Base-by-base conservation (phyloP, 2,329 filamentous ascomycete genomes). In the Aspergillus melleus region DNA sequence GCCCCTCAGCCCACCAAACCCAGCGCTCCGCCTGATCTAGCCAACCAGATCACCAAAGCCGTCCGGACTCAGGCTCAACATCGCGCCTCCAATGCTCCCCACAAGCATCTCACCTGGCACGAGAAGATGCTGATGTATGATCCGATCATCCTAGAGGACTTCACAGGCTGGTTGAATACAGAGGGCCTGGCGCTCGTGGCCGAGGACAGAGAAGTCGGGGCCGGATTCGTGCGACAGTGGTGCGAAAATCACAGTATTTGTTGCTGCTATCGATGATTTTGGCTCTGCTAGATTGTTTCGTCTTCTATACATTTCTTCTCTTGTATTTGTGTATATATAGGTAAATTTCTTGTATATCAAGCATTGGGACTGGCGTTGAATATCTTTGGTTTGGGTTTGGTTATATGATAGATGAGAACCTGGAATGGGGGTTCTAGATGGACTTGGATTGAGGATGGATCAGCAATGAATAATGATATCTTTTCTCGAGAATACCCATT, bases 121-220 rank as follows among this genome's bases (percentile, higher is more conserved):
- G 92, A 98, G 76, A 96, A 92, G 77, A 97, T 99, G 51, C 80
- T 98, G 6, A 86, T 98, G 72, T 98, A 96, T 72, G 93, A 98
- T 68, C 92, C 94, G 0, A 89, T 99, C 49, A 83, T 95, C 1
- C 76, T 97, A 0, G 94, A 98, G 75, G 92, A 97, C 65, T 79
- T 99, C 14, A 85, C 93, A 0, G 77, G 80, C 0, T 98, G 92
- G 90, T 77, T 98, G 16, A 97, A 96, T 66, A 83, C 83, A 3
- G 89, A 89, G 12, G 85, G 86, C 24, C 76, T 93, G 49, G 82
- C 81, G 12, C 79, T 80, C 3, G 83, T 86, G 0, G 86, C 86
- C 0, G 89, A 85, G 67, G 88, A 91, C 64, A 83, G 82, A 9
- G 87, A 91, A 71, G 84, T 90, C 10, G 81, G 80, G 6, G 78